Percentiles rank a stretch among this genome's conserved stretches.
phyloP scores from a whole-genome alignment of 139 green algal genomes.

The Trebouxia sp. region DNA sequence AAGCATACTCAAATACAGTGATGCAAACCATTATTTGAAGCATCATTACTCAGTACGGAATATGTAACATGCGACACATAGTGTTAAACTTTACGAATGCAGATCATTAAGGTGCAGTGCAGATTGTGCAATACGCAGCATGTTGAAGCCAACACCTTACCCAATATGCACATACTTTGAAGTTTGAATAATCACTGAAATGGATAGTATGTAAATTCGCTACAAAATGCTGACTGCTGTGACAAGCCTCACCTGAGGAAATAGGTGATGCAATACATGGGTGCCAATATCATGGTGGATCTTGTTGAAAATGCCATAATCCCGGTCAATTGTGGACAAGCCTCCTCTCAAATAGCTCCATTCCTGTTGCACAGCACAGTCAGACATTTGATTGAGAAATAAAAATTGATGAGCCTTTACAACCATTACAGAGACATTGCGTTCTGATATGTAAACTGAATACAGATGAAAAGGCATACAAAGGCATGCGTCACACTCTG shows the following conservation, averaged over 20 bases:
- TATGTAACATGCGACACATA: not conserved
- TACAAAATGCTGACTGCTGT: no score
- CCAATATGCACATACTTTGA: not conserved
- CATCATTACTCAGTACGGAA: no score
- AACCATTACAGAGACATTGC: not conserved
- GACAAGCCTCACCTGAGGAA: slow-evolving; percentile 61
- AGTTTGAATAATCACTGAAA: not conserved
- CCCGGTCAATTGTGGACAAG: slow-evolving; percentile 89
- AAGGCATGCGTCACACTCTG: no score
- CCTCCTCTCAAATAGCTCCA: slow-evolving; percentile 94
- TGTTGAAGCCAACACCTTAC: not conserved
- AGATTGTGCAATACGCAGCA: not conserved
- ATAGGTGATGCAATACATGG: slow-evolving; percentile 95
- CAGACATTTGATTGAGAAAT: not conserved
- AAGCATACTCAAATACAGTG: no score
- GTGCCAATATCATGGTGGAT: slow-evolving; percentile 97
- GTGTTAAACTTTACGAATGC: not conserved
- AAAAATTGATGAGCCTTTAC: not conserved
- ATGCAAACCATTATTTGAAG: no score
- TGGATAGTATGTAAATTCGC: not conserved
- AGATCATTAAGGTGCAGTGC: not conserved
- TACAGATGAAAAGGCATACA: no score
- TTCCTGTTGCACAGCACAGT: slow-evolving; percentile 55
- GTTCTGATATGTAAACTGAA: no score
- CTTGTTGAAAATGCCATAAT: slow-evolving; percentile 98